Percentiles rank a stretch among this genome's conserved stretches.
Conservation (phyloP, 495 filamentous ascomycete genomes). For the Aspergillus wentii region DNA sequence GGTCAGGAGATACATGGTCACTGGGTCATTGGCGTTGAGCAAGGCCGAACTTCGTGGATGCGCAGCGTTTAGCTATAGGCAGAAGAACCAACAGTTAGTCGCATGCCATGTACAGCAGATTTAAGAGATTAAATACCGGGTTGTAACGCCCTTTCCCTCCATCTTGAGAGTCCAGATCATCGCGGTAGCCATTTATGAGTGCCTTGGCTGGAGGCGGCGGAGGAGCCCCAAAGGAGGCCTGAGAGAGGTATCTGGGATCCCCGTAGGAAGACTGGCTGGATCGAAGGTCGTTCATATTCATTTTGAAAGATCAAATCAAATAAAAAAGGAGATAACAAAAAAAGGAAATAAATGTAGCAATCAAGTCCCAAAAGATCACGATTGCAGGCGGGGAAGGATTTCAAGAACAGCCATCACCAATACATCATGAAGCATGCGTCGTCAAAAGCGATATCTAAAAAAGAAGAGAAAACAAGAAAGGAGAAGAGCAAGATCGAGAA, state of each 20-base stretch:
- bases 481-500: not conserved
- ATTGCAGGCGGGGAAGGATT: conserved; percentile 2
- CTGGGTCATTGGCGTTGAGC: conserved; percentile 49
- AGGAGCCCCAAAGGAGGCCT: conserved; percentile 32
- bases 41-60: conserved; percentile 37
- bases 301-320: conserved; percentile 15
- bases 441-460: too few relatives aligned
- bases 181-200: conserved; percentile 44
- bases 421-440: conserved; percentile 12
- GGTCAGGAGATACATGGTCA: conserved; percentile 79
- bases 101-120: too few relatives aligned
- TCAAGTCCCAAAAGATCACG: conserved; percentile 12
- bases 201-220: conserved; percentile 32
- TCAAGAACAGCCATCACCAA: conserved; percentile 11
- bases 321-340: not conserved
- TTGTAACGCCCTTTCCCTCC: conserved; percentile 34
- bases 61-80: conserved; percentile 27
- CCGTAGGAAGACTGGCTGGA: conserved; percentile 45
- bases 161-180: conserved; percentile 26
- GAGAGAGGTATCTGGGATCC: conserved; percentile 40
- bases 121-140: conserved; percentile 28
- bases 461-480: conserved; percentile 1
- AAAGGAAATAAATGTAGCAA: conserved; percentile 1
- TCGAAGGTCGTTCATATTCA: conserved; percentile 40
- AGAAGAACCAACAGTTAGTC: too few relatives aligned